Evolutionary conservation across 225 moss, liverwort and hornwort species (phyloP), one percentile per base, ranked within the genome.

Genomic region (Thuidium tamariscinum): DNA sequence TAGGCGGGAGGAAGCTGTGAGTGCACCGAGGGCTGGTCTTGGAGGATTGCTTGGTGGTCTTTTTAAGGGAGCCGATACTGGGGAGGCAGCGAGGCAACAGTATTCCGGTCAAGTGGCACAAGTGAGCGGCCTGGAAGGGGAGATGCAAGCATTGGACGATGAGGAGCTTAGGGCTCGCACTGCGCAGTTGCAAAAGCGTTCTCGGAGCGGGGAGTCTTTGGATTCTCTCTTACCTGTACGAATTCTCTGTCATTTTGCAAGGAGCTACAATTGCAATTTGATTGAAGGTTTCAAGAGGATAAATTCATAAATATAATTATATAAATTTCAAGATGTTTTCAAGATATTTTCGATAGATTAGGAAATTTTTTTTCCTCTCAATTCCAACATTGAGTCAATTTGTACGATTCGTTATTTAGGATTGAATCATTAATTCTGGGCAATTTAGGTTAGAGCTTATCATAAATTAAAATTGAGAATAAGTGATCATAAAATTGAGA

Each of bases 21-120:
- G 88, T 60, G 89, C 83, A 20, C 91, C 92, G 51, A 89, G 91
- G 63, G 95, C 95, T 41, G 87, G 94, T 42, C 87, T 98, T 15
- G 95, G 96, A 67, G 95, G 96, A 15, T 88, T 98, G 68, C 85
- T 98, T 9, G 98, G 98, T 34, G 98, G 98, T 4, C 89, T 98
- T 16, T 96, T 98, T 34, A 95, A 94, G 85, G 95, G 95, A 59
- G 91, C 92, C 16, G 98, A 98, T 87, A 86, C 92, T 14, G 98
- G 96, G 13, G 96, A 96, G 83, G 94, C 94, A 17, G 94, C 98
- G 26, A 89, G 98, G 68, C 94, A 95, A 86, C 93, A 93, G 88
- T 93, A 95, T 52, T 66, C 86, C 23, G 84, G 88, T 16, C 84
- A 88, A 42, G 96, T 96, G 86, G 81, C 89, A 87, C 92, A 89